Evolutionary conservation across 2,329 filamentous ascomycete species (phyloP), one percentile per base, ranked within the genome.

Genomic region (Epichloe coenophiala): DNA sequence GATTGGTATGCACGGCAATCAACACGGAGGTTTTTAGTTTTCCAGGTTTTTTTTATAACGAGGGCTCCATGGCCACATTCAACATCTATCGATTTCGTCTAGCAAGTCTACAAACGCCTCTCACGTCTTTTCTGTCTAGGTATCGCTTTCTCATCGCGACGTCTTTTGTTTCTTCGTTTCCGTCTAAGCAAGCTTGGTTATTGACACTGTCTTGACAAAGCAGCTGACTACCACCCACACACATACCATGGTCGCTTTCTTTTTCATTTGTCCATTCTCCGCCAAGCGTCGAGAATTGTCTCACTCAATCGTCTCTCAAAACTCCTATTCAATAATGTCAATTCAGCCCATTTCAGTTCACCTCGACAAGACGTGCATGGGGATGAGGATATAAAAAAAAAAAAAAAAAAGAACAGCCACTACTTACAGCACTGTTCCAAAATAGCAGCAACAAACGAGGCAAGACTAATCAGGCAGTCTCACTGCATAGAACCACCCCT

Each of bases 401-500:
- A 9, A 7, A 31, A 31, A 31, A 4, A 3, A 9, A 7, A 31
- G 9, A 31, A 31, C 3, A 31, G 27, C 27, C 27, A 31, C 27
- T 31, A 31, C 27, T 31, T 31, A 31, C 27, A 31, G 8, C 27
- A 31, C 27, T 31, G 27, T 21, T 45, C 17, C 33, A n/a, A 47
- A 38, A 13, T 12, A 45, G 13, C 17, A 45, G 27, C 15, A 45
- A 23, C 8, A 23, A 36, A 36, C 19, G 15, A 21, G 19, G 21
- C 33, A 36, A 3, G 2, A 48, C 45, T 48, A 70, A 51, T 65
- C 62, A 33, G 73, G 68, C 46, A 80, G 65, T 48, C 77, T 72
- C 47, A 79, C 71, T 53, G 79, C 79, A 57, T 83, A 83, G 61
- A 83, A 83, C 59, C 73, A 70, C 27, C 80, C 79, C 50, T 74